Percentiles rank a stretch among this genome's conserved stretches.
These are phyloP conservation scores for Blastomyces parvus DNA, from an alignment of 2,329 filamentous ascomycete genomes.

Conservation along the genomic window DNA sequence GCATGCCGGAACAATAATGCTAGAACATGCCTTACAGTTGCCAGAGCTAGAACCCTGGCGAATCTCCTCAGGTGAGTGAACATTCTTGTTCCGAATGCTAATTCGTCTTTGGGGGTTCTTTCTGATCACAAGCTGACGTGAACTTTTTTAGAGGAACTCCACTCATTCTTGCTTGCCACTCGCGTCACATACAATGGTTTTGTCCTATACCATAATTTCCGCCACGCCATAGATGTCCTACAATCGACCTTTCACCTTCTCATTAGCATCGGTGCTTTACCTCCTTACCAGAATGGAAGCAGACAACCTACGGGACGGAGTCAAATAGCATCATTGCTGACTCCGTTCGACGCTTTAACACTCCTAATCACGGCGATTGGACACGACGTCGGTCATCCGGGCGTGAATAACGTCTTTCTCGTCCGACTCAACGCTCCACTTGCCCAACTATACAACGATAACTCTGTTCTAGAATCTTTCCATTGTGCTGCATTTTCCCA, in stretches of 20 bases:
- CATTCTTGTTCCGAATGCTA: conserved; percentile 13
- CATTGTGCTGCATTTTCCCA: conserved; percentile 96
- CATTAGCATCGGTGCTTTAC: conserved; percentile 65
- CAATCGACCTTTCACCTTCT: conserved; percentile 90
- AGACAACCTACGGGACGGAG: conserved; percentile 38
- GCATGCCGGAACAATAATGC: conserved; percentile 74
- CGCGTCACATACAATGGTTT: conserved; percentile 93
- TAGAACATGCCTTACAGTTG: conserved; percentile 75
- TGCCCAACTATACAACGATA: conserved; percentile 93
- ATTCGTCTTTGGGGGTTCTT: conserved; percentile 13
- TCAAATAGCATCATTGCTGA: conserved; percentile 64
- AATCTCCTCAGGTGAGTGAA: conserved; percentile 59
- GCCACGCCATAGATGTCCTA: conserved; percentile 90
- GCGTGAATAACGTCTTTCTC: conserved; percentile 95
- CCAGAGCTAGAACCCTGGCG: conserved; percentile 73
- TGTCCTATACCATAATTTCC: conserved; percentile 96
- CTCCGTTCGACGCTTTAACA: conserved; percentile 78
- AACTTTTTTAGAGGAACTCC: conserved; percentile 58
- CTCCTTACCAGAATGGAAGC: conserved; percentile 49
- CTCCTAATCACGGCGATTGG: conserved; percentile 93
- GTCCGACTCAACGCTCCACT: conserved; percentile 85
- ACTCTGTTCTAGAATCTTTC: conserved; percentile 92
- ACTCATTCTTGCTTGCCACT: conserved; percentile 76
- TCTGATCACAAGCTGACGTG: not conserved
- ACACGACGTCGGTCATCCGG: conserved; percentile 93